Evolutionary conservation across 2,329 filamentous ascomycete genomes (phyloP).

Genomic region (Neonectria neomacrospora): DNA sequence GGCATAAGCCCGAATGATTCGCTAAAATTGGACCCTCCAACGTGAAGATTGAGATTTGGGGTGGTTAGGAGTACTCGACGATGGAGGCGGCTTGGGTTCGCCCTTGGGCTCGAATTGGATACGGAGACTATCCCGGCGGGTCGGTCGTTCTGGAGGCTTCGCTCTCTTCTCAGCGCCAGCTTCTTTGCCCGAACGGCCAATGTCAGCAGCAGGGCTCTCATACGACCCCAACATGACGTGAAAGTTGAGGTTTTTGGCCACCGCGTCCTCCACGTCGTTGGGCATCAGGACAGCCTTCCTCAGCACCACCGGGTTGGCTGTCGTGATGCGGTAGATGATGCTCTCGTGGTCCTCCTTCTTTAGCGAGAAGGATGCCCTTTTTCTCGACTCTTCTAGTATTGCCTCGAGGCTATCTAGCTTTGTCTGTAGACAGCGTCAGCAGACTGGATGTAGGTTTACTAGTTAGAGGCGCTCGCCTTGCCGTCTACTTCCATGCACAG

Average conservation of each 20-base stretch:
- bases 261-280: conserved; percentile 4
- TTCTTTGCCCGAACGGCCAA: too few relatives aligned
- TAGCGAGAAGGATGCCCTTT: conserved; percentile 8
- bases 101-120: too few relatives aligned
- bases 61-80: too few relatives aligned
- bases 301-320: conserved; percentile 5
- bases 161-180: too few relatives aligned
- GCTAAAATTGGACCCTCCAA: too few relatives aligned
- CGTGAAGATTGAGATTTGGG: too few relatives aligned
- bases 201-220: too few relatives aligned
- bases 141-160: too few relatives aligned
- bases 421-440: neutral
- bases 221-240: conserved; percentile 1
- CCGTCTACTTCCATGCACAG: neutral
- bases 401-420: neutral
- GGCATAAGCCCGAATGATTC: too few relatives aligned
- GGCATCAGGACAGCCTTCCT: conserved; percentile 13
- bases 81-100: too few relatives aligned
- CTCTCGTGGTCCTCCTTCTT: conserved; percentile 11
- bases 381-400: conserved; percentile 1
- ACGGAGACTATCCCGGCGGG: too few relatives aligned
- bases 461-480: neutral
- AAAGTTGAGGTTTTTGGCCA: conserved; percentile 7
- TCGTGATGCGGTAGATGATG: conserved; percentile 7
- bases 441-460: neutral